Evolutionary conservation across 75 land plant genomes (phyloP), one percentile per base, ranked within the genome.

Genomic region (Azolla pinnata): DNA sequence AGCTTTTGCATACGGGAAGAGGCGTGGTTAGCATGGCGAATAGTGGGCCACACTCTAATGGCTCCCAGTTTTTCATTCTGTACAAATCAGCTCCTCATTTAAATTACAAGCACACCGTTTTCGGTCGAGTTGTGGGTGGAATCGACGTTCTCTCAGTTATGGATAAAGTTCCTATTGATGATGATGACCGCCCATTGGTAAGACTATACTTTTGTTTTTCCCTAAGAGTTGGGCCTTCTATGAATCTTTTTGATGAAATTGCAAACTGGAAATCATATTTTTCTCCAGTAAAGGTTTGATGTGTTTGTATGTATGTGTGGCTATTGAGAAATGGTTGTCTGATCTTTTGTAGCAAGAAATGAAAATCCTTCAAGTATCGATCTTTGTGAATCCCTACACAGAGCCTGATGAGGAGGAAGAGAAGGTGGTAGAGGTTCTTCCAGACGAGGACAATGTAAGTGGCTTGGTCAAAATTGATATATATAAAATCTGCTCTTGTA

Each of bases 21-120:
- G 96, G 97, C 44, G 64, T 92, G 60, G 75, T 92, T 30, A 92
- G 97, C 63, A 92, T 92, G 97, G 97, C 97, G 16, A 92, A 92
- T 56, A 89, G 96, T 70, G 97, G 97, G 4, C 95, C 97, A 12
- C 90, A 88, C 62, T 78, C 81, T 19, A 92, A 92, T 73, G 90
- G 97, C 34, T 92, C 97, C 25, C 97, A 92, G 63, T 92, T 92
- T 58, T 92, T 92, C 46, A 82, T 88, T 32, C 63, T 92, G 21
- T 92, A 92, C 67, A 92, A 92, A 53, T 92, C 97, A 54, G 97
- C 97, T 33, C 79, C 70, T 47, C 96, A 92, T 79, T 75, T 92
- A 25, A 92, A 92, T 62, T 79, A 57, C 77, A 92, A 92, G 51
- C 97, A 92, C 34, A 88, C 97, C 33, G 97, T 92, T 17, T 92